A percentile compares a stretch with the other conserved stretches of the same genome.
Evolutionary conservation across 306 rosid genomes (phyloP).

Genomic region (Trifolium repens): DNA sequence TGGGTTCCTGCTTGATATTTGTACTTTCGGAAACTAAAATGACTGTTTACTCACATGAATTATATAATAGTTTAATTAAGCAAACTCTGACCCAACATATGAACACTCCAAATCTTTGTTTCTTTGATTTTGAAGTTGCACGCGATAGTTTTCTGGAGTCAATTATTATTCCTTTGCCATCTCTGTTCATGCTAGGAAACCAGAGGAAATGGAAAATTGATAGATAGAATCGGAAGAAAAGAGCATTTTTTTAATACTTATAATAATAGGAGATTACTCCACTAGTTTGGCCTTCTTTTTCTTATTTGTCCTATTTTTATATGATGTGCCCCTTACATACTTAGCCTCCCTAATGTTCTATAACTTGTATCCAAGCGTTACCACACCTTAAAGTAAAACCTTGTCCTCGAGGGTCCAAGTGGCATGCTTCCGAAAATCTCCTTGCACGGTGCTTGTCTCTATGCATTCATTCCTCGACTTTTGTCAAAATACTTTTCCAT

Average conservation of each 20-base stretch:
- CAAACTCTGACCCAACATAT: background rate
- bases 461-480: background rate
- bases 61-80: no score
- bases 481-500: background rate
- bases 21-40: slow-evolving; percentile 11
- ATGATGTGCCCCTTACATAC: background rate
- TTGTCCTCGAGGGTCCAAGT: background rate
- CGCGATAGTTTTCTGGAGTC: background rate
- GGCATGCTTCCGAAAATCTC: background rate
- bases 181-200: background rate
- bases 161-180: background rate
- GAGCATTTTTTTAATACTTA: background rate
- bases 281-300: background rate
- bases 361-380: background rate
- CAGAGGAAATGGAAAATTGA: background rate
- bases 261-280: background rate
- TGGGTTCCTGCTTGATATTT: background rate
- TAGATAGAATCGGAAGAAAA: background rate
- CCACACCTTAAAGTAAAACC: background rate
- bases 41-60: background rate
- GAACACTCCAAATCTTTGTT: no score
- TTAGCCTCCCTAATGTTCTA: background rate
- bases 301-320: background rate
- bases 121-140: no score
- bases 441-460: background rate